Conservation (phyloP, 805 yeast species). For the Cyberlindnera galapagoensis region DNA sequence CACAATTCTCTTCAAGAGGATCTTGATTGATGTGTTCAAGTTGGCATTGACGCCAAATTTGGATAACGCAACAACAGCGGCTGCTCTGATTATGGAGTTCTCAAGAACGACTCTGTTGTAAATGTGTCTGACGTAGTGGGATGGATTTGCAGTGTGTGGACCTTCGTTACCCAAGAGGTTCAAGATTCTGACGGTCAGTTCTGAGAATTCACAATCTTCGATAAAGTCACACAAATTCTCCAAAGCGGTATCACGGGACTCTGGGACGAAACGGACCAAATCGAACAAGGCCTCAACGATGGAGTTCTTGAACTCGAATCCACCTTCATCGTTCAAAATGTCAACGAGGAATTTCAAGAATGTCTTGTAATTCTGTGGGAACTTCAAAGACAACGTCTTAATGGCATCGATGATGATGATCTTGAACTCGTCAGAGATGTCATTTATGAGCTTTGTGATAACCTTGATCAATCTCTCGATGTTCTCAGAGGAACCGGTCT, state of each 20-base stretch:
- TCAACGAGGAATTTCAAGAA: slow-evolving; percentile 79
- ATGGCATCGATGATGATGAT: slow-evolving; percentile 93
- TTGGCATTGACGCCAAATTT: slow-evolving; percentile 77
- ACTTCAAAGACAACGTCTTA: slow-evolving; percentile 83
- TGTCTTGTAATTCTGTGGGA: slow-evolving; percentile 83
- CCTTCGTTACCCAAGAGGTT: slow-evolving; percentile 94
- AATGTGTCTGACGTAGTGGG: slow-evolving; percentile 89
- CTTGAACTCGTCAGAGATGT: slow-evolving; percentile 93
- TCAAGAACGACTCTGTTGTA: slow-evolving; percentile 96
- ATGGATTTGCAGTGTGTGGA: slow-evolving; percentile 78
- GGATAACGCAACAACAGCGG: slow-evolving; percentile 89
- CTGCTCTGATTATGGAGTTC: slow-evolving; percentile 90
- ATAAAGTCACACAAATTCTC: slow-evolving; percentile 92
- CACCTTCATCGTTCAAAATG: slow-evolving; percentile 86
- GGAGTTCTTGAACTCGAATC: slow-evolving; percentile 74
- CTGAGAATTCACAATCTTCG: slow-evolving; percentile 96
- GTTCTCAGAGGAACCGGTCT: slow-evolving; percentile 86
- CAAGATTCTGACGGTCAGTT: slow-evolving; percentile 85
- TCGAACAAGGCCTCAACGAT: slow-evolving; percentile 92
- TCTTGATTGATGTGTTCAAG: slow-evolving; percentile 61
- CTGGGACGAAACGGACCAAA: slow-evolving; percentile 80
- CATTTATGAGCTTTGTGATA: slow-evolving; percentile 83
- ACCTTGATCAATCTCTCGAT: slow-evolving; percentile 87
- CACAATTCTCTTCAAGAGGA: slow-evolving; percentile 74
- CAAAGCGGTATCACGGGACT: slow-evolving; percentile 74